Conservation (phyloP, 2,329 filamentous ascomycete species). For the Chrysoporthe austroafricana region DNA sequence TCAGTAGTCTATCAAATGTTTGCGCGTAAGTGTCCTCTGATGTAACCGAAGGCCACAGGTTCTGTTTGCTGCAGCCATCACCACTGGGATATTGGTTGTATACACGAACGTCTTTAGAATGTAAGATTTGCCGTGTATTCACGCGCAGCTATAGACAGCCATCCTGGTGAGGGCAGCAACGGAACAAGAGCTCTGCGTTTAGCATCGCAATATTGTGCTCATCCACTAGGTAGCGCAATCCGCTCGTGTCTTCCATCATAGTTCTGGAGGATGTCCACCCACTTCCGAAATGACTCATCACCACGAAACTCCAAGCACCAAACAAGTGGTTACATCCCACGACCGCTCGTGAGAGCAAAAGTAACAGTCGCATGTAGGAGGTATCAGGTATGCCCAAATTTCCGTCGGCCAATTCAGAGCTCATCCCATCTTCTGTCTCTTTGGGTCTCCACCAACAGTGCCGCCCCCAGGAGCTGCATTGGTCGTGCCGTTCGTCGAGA, state of each 20-base stretch:
- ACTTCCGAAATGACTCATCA: neutral
- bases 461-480: slow-evolving; percentile 34
- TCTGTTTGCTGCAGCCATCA: slow-evolving; percentile 5
- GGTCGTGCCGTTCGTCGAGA: slow-evolving; percentile 48
- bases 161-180: neutral
- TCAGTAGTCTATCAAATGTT: too few relatives aligned
- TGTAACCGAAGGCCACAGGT: neutral
- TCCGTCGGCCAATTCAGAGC: neutral
- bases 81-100: neutral
- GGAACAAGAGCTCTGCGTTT: neutral
- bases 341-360: slow-evolving; percentile 6
- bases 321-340: neutral
- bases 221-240: neutral
- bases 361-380: neutral
- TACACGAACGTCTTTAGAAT: neutral
- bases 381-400: neutral
- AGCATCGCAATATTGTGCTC: neutral
- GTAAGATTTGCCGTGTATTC: neutral
- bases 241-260: neutral
- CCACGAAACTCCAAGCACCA: slow-evolving; percentile 16
- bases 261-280: neutral
- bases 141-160: neutral
- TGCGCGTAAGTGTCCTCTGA: too few relatives aligned
- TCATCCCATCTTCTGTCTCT: slow-evolving; percentile 52
- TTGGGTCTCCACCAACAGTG: slow-evolving; percentile 46